These are phyloP conservation scores for Penicillium coffeae DNA, from an alignment of 495 filamentous ascomycete species.

Conservation along the genomic window DNA sequence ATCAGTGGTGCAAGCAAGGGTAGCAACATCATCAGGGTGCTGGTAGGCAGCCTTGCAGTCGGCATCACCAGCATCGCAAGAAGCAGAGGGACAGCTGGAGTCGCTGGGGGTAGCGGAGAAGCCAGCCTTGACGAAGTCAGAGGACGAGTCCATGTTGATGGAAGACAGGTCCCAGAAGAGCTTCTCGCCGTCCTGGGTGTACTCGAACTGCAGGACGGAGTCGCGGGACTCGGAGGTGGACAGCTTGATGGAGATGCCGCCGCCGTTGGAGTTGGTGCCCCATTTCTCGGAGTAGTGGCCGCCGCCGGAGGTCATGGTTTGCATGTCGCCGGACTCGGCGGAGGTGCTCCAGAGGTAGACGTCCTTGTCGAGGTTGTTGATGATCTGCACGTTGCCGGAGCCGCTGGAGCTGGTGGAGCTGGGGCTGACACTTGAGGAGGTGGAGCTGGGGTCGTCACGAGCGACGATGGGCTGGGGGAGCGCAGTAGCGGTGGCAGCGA, in stretches of 20 bases:
- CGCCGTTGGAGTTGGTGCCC: constrained; percentile 39
- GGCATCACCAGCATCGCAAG: constrained; percentile 23
- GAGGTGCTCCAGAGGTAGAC: constrained; percentile 45
- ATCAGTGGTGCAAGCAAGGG: constrained; percentile 23
- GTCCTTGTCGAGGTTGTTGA: constrained; percentile 33
- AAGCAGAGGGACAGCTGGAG: constrained; percentile 21
- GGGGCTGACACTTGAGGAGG: constrained; percentile 1
- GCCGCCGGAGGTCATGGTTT: constrained; percentile 35
- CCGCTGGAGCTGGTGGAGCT: constrained; percentile 10
- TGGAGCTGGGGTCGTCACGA: background rate
- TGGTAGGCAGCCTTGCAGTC: constrained; percentile 30
- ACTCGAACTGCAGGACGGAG: constrained; percentile 42
- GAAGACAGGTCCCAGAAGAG: constrained; percentile 36
- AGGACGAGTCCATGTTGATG: constrained; percentile 23
- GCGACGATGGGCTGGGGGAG: constrained; percentile 10
- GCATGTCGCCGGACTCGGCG: constrained; percentile 32
- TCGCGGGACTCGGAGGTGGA: constrained; percentile 28
- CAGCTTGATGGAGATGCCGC: constrained; percentile 47
- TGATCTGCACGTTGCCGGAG: constrained; percentile 25
- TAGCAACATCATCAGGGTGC: constrained; percentile 32
- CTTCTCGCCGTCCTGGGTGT: constrained; percentile 18
- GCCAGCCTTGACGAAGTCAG: constrained; percentile 18
- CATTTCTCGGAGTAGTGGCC: constrained; percentile 34
- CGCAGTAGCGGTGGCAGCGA: constrained; percentile 20
- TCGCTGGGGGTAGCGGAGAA: constrained; percentile 21